phyloP scores from a whole-genome alignment of 495 filamentous ascomycete species.

The Neurospora sp. region DNA sequence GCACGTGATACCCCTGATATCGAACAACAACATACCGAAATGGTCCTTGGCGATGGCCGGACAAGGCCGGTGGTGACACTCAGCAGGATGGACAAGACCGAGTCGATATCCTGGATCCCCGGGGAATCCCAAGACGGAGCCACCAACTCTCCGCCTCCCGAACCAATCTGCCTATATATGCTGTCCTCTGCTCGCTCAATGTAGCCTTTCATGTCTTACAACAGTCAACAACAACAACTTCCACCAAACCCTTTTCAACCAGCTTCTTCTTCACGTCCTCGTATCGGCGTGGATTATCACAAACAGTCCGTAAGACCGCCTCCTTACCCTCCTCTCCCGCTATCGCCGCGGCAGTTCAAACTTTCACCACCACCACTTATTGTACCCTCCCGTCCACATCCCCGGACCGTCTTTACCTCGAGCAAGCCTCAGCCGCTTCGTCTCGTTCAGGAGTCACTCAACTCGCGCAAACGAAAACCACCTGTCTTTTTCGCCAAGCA shows the following conservation, averaged over 20 bases:
- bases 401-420: slow-evolving; percentile 13
- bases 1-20: slow-evolving; percentile 22
- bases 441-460: slow-evolving; percentile 13
- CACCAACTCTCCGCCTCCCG: neutral
- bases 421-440: slow-evolving; percentile 16
- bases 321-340: neutral
- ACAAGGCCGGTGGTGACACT: neutral
- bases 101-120: neutral
- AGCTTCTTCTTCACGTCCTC: no score
- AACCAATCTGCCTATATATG: neutral
- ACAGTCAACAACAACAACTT: neutral
- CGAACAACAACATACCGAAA: slow-evolving; percentile 4
- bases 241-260: neutral
- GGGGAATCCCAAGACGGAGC: neutral
- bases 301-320: neutral
- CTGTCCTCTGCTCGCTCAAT: neutral
- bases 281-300: neutral
- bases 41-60: neutral
- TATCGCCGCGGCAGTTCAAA: neutral
- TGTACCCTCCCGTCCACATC: neutral
- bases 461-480: slow-evolving; percentile 9
- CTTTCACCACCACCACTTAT: neutral
- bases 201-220: neutral
- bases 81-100: neutral
- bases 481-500: slow-evolving; percentile 20